These are phyloP conservation scores for Beauveria australis DNA, from an alignment of 2,329 filamentous ascomycete species.

Conservation along the genomic window DNA sequence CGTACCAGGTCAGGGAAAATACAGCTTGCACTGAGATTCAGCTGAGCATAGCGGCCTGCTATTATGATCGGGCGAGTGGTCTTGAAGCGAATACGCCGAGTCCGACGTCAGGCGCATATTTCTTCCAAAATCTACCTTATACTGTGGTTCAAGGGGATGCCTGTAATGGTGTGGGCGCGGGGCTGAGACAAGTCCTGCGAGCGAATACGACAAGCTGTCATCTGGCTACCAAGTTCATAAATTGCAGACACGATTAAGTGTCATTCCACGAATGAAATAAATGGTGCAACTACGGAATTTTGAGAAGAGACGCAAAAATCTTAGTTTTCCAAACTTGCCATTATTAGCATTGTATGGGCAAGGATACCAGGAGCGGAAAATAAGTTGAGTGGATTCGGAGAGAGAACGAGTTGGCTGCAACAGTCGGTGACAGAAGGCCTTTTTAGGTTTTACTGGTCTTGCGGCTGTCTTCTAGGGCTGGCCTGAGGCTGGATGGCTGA, in stretches of 20 bases:
- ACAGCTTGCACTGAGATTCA: not conserved
- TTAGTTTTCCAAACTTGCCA: too few species aligned
- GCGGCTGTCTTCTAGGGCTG: too few species aligned
- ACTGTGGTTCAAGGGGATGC: too few species aligned
- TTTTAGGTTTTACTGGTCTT: not conserved
- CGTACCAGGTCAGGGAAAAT: not conserved
- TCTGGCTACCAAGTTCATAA: not conserved
- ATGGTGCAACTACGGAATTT: not conserved
- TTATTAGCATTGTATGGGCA: not conserved
- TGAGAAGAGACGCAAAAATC: not conserved
- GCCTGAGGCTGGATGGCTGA: too few species aligned
- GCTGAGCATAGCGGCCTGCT: not conserved
- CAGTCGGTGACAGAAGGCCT: not conserved
- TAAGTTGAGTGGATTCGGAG: not conserved
- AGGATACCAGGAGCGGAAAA: not conserved
- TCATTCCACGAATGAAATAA: not conserved
- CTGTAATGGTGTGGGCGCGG: too few species aligned
- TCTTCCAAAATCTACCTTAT: too few species aligned
- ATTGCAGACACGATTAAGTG: not conserved
- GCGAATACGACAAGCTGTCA: not conserved
- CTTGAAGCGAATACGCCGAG: constrained; percentile 2
- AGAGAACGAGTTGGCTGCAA: not conserved
- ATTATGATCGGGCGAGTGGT: too few species aligned
- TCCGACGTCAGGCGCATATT: too few species aligned
- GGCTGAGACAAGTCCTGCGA: not conserved